Evolutionary conservation across 208 protist genomes (phyloP), one percentile per base, ranked within the genome.

Genomic region (Acanthamoeba divionensis): DNA sequence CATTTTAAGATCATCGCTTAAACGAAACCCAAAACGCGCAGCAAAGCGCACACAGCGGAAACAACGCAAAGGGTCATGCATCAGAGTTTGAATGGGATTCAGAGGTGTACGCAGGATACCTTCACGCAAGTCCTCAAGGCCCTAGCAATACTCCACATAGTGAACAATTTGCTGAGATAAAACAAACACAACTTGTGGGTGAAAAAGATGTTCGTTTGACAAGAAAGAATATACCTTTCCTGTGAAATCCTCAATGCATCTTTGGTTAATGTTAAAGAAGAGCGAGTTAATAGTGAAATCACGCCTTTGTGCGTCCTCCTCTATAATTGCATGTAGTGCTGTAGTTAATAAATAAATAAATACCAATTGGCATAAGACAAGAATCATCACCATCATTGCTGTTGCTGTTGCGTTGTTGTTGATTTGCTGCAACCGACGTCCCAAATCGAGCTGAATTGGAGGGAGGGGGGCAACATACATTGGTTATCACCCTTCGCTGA

Each of bases 211-310:
- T n/a, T n/a, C n/a, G n/a, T n/a, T n/a, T n/a, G n/a, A n/a, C n/a
- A n/a, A n/a, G n/a, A n/a, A 18, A 60, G n/a, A 18, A n/a, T n/a
- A 60, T 24, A 60, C 97, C 5, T 92, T 95, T 15, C 89, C 89
- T 6, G 96, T 98, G 82, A 98, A 98, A 94, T 99, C 98, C 91
- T 99, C 98, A 62, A 99, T 95, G 38, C 91, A 89, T 31, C 93
- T 92, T 13, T 93, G 97, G 91, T 98, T 95, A 24, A 99, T 93
- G 91, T 99, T 99, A 87, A 98, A 99, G 91, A 99, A 99, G 8
- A 99, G 94, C 24, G 97, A 91, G 93, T 99, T 99, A 41, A 99
- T 97, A 21, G 98, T 99, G 83, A 99, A 98, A 93, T 99, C 99
- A 41, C 99, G 95, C n/a, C 98, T 92, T 41, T 95, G 77, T 4